Conservation (phyloP, 352 stramenopile genomes). For the Phytophthora hybrid region DNA sequence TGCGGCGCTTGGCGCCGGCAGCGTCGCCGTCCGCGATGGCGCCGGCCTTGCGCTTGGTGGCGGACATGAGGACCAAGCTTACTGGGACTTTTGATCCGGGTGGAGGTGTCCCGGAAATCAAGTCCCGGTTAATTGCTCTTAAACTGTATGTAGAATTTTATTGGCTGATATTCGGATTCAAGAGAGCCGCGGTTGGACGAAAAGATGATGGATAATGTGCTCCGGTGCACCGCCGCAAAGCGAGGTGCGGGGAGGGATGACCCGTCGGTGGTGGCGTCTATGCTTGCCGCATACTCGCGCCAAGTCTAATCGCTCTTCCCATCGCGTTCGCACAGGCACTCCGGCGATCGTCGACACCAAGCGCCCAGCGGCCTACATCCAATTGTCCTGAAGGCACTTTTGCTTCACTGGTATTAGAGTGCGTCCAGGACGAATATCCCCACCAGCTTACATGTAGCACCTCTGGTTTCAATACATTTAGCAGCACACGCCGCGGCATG, state of each 20-base stretch:
- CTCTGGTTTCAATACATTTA: too few species aligned
- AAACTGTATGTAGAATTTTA: too few species aligned
- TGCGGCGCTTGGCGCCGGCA: slow-evolving; percentile 69
- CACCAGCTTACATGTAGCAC: too few species aligned
- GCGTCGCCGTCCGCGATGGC: slow-evolving; percentile 12
- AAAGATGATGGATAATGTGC: slow-evolving; percentile 36
- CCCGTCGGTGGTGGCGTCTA: slow-evolving; percentile 13
- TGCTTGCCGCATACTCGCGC: slow-evolving; percentile 15
- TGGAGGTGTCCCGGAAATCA: slow-evolving; percentile 7
- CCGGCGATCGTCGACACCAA: not conserved
- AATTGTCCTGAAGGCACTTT: too few species aligned
- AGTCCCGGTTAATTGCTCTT: slow-evolving; percentile 1
- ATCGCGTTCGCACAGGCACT: slow-evolving; percentile 7
- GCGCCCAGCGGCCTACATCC: too few species aligned
- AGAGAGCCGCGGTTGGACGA: slow-evolving; percentile 19
- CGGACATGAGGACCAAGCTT: not conserved
- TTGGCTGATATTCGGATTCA: not conserved
- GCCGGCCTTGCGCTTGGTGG: slow-evolving; percentile 52
- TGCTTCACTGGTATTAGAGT: too few species aligned
- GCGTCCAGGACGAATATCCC: not conserved
- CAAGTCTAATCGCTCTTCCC: slow-evolving; percentile 33
- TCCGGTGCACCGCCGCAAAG: slow-evolving; percentile 1
- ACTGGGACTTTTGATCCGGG: not conserved
- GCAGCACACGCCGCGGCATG: too few species aligned
- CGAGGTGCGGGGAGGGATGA: slow-evolving; percentile 3